Evolutionary conservation across 176 grass and related monocot species (phyloP).

Genomic region (Urochloa ruziziensis): DNA sequence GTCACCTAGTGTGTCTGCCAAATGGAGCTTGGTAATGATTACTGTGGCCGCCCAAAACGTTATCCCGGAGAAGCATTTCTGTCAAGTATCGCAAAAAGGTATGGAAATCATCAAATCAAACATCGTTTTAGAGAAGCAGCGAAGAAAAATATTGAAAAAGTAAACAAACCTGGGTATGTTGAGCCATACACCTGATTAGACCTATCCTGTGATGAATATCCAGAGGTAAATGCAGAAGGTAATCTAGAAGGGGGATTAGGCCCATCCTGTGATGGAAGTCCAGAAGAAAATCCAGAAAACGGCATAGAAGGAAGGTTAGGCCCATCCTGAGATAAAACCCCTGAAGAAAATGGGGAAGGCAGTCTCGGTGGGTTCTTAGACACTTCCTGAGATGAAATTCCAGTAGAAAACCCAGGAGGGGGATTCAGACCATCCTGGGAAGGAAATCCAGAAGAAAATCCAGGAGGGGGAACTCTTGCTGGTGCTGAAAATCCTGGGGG

Average conservation of each 20-base stretch:
- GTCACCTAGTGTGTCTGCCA: slow-evolving; percentile 53
- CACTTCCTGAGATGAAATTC: slow-evolving; percentile 41
- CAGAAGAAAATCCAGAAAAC: slow-evolving; percentile 32
- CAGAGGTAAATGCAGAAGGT: slow-evolving; percentile 35
- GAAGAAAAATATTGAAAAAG: slow-evolving; percentile 7
- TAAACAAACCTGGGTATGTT: slow-evolving; percentile 46
- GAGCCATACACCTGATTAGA: slow-evolving; percentile 45
- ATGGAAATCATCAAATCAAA: slow-evolving; percentile 28
- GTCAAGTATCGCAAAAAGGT: slow-evolving; percentile 23
- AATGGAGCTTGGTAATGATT: slow-evolving; percentile 62
- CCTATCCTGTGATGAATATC: slow-evolving; percentile 45
- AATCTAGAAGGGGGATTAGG: slow-evolving; percentile 41
- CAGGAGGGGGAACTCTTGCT: slow-evolving; percentile 59
- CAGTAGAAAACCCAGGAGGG: slow-evolving; percentile 47
- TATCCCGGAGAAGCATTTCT: slow-evolving; percentile 49
- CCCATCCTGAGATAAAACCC: slow-evolving; percentile 40
- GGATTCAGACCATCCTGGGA: slow-evolving; percentile 52
- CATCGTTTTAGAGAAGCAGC: neutral
- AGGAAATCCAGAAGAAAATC: slow-evolving; percentile 44
- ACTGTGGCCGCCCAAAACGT: slow-evolving; percentile 36
- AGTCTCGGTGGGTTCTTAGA: slow-evolving; percentile 34
- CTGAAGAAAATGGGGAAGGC: slow-evolving; percentile 34
- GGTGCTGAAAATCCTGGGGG: slow-evolving; percentile 61
- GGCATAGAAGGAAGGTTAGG: slow-evolving; percentile 1
- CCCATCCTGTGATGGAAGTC: slow-evolving; percentile 54